Percentiles rank a stretch among this genome's conserved stretches.
Conservation (phyloP, 805 yeast species). For the Wickerhamomyces xylosicus region DNA sequence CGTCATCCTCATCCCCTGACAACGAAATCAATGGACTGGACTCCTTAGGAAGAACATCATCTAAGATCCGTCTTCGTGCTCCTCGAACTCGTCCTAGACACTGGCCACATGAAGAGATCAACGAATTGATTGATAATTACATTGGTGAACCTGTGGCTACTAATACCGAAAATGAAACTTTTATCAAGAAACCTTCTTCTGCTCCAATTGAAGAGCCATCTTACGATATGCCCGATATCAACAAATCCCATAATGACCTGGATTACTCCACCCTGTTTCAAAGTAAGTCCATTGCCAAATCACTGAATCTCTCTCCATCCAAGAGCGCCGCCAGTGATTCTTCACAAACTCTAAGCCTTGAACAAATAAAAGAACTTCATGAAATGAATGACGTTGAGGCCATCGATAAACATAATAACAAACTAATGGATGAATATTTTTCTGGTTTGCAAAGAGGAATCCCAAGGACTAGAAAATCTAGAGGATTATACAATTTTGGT, state of each 20-base stretch:
- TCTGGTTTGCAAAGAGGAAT: not conserved
- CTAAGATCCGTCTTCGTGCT: not conserved
- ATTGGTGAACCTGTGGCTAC: not conserved
- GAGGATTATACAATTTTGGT: not conserved
- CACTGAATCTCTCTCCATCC: not conserved
- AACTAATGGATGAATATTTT: not conserved
- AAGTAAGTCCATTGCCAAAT: not conserved
- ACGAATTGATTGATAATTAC: not conserved
- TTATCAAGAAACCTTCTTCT: not conserved
- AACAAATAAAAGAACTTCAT: not conserved
- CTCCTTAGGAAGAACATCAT: not conserved
- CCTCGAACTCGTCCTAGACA: not conserved
- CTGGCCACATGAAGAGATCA: not conserved
- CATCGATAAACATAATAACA: not conserved
- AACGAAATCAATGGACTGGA: constrained; percentile 4
- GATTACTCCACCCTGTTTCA: not conserved
- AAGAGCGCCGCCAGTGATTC: not conserved
- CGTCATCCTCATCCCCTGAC: constrained; percentile 2
- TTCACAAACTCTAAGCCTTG: not conserved
- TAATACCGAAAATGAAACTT: not conserved
- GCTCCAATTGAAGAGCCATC: not conserved
- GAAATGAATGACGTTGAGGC: not conserved
- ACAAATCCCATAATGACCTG: not conserved
- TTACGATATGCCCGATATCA: not conserved
- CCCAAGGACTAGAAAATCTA: not conserved